Conservation (phyloP, 345 rosid genomes). For the Camelina sativa region DNA sequence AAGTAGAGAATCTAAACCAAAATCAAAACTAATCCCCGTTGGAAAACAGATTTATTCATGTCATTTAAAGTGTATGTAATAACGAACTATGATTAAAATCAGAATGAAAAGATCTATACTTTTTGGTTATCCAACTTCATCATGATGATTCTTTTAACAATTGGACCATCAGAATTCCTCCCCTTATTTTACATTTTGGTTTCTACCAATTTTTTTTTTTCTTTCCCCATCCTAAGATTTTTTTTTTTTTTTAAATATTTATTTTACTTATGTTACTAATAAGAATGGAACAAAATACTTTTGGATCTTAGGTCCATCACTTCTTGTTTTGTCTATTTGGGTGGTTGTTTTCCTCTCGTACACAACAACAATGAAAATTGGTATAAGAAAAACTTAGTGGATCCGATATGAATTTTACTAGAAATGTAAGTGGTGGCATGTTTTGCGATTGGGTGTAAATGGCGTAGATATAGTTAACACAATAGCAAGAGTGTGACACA, state of each 20-base stretch:
- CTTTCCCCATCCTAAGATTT: too few species aligned
- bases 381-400: background rate
- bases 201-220: too few species aligned
- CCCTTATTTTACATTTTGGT: background rate
- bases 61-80: too few species aligned
- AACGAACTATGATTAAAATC: too few species aligned
- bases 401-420: background rate
- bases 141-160: too few species aligned
- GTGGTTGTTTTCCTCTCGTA: background rate
- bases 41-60: too few species aligned
- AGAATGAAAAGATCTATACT: too few species aligned
- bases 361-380: background rate
- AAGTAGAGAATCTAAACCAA: too few species aligned
- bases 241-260: too few species aligned
- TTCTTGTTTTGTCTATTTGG: background rate
- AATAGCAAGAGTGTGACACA: slow-evolving; percentile 5
- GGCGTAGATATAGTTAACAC: background rate
- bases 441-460: slow-evolving; percentile 22
- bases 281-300: background rate
- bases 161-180: too few species aligned
- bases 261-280: background rate
- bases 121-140: too few species aligned
- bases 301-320: background rate
- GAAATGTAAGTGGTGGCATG: slow-evolving; percentile 13
- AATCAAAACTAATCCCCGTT: too few species aligned